Percentiles rank a stretch among this genome's conserved stretches.
phyloP scores from a whole-genome alignment of 129 eudicot species.

The Apium graveolens region DNA sequence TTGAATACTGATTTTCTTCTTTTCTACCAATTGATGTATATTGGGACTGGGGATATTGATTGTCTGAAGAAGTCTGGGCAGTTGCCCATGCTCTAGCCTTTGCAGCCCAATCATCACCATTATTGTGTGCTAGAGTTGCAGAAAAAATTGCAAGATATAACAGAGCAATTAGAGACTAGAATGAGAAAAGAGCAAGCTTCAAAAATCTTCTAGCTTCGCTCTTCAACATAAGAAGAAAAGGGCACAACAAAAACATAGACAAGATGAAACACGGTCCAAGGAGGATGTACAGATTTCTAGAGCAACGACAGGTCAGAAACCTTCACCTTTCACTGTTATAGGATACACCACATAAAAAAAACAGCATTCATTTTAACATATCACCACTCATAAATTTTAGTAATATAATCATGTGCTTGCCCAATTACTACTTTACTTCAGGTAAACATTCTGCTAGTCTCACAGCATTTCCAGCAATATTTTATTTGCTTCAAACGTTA shows the following conservation, averaged over 20 bases:
- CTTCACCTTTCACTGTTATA: background rate
- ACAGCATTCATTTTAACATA: background rate
- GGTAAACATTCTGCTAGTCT: background rate
- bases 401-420: background rate
- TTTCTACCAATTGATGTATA: constrained; percentile 31
- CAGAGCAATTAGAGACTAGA: background rate
- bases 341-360: background rate
- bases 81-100: constrained; percentile 97
- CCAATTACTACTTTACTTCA: background rate
- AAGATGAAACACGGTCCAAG: background rate
- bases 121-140: constrained; percentile 39
- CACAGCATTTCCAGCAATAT: background rate
- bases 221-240: background rate
- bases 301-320: background rate
- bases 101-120: constrained; percentile 96
- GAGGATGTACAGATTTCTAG: background rate
- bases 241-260: background rate
- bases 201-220: background rate
- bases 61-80: constrained; percentile 56
- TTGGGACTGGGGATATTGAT: constrained; percentile 50
- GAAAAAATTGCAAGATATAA: background rate
- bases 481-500: background rate
- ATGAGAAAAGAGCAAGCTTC: background rate
- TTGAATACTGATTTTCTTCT: constrained; percentile 58
- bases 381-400: background rate